Percentiles rank a stretch among this genome's conserved stretches.
phyloP scores from a whole-genome alignment of 768 basidiomycete genomes.

The Boletus vinaceobasis region DNA sequence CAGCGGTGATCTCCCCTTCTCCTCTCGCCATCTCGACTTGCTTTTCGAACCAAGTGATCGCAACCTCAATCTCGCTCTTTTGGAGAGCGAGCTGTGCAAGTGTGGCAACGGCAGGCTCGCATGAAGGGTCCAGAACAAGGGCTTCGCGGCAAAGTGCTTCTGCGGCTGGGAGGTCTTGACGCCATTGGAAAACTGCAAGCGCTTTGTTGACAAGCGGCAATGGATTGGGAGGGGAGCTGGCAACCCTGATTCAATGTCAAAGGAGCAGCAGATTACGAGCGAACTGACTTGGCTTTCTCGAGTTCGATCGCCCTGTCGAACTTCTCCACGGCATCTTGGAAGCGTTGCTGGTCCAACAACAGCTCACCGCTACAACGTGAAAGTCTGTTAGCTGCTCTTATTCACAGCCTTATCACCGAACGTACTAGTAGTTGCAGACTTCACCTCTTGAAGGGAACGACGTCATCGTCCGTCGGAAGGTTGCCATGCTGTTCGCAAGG shows the following conservation, averaged over 20 bases:
- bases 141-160: slow-evolving; percentile 88
- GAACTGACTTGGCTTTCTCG: slow-evolving; percentile 66
- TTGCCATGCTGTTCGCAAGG: slow-evolving; percentile 79
- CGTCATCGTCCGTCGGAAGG: slow-evolving; percentile 81
- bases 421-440: slow-evolving; percentile 93
- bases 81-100: slow-evolving; percentile 91
- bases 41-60: slow-evolving; percentile 81
- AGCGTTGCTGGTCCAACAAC: slow-evolving; percentile 86
- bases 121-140: slow-evolving; percentile 82
- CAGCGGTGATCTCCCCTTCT: slow-evolving; percentile 80
- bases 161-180: slow-evolving; percentile 80
- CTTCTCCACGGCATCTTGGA: slow-evolving; percentile 84
- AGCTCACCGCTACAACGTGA: slow-evolving; percentile 73
- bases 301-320: slow-evolving; percentile 91
- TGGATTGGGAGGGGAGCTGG: slow-evolving; percentile 66
- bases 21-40: slow-evolving; percentile 86
- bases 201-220: slow-evolving; percentile 96
- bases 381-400: background rate
- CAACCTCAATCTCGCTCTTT: slow-evolving; percentile 83
- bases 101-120: slow-evolving; percentile 95
- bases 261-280: background rate
- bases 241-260: slow-evolving; percentile 1
- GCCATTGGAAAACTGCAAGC: slow-evolving; percentile 94
- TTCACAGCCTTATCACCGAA: slow-evolving; percentile 3
- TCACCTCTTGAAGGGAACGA: slow-evolving; percentile 85